Percentiles rank a stretch among this genome's conserved stretches.
Evolutionary conservation across 2,329 filamentous ascomycete genomes (phyloP).

Genomic region (Podosphaera leucotricha): DNA sequence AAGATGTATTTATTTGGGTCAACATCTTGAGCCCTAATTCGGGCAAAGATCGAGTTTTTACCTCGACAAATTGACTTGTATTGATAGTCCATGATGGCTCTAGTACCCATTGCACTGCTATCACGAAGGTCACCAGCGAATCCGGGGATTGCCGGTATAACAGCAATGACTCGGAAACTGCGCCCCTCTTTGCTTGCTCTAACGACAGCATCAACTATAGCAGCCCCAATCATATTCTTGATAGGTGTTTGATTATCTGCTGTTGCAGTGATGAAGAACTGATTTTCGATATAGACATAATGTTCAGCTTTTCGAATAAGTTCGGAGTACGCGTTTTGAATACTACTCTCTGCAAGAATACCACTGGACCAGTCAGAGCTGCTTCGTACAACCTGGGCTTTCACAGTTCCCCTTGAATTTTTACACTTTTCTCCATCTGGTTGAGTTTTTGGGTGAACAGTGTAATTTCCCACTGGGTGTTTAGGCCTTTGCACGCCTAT

Average conservation of each 20-base stretch:
- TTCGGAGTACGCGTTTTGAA: slow-evolving; percentile 69
- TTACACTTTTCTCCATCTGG: slow-evolving; percentile 38
- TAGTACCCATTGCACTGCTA: slow-evolving; percentile 60
- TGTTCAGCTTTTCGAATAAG: slow-evolving; percentile 73
- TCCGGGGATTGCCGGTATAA: slow-evolving; percentile 80
- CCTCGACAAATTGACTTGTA: slow-evolving; percentile 90
- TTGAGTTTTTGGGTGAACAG: slow-evolving; percentile 53
- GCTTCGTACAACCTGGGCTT: slow-evolving; percentile 70
- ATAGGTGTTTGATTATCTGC: slow-evolving; percentile 70
- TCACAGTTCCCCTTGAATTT: slow-evolving; percentile 46
- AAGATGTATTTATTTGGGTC: slow-evolving; percentile 67
- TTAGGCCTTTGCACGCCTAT: slow-evolving; percentile 73
- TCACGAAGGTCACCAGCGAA: slow-evolving; percentile 81
- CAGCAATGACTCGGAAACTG: slow-evolving; percentile 73
- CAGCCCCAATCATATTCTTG: slow-evolving; percentile 64
- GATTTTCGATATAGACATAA: slow-evolving; percentile 94
- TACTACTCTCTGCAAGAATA: slow-evolving; percentile 62
- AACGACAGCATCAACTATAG: slow-evolving; percentile 80
- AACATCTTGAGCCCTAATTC: slow-evolving; percentile 48
- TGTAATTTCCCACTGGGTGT: slow-evolving; percentile 71
- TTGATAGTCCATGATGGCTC: slow-evolving; percentile 94
- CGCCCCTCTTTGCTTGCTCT: slow-evolving; percentile 57
- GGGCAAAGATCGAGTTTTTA: slow-evolving; percentile 70
- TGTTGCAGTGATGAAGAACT: slow-evolving; percentile 91
- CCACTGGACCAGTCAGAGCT: slow-evolving; percentile 88